These are phyloP conservation scores for Rhynchosporium secalis DNA, from an alignment of 2,329 filamentous ascomycete species.

Conservation along the genomic window DNA sequence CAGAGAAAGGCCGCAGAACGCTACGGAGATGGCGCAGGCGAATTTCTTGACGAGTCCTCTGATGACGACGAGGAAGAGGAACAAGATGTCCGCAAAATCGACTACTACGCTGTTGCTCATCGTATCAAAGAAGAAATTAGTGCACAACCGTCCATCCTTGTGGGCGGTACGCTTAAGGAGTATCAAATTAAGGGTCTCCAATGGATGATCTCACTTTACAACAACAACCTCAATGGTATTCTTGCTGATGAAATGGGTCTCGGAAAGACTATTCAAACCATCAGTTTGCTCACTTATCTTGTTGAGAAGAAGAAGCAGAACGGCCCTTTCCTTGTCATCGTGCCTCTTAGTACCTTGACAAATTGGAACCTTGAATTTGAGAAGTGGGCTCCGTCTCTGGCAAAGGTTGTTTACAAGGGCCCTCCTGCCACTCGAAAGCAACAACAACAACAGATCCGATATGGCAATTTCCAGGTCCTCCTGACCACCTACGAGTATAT, in stretches of 20 bases:
- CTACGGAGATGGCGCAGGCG: constrained; percentile 66
- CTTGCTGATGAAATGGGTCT: constrained; percentile 99
- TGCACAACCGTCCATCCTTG: constrained; percentile 78
- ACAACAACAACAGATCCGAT: constrained; percentile 91
- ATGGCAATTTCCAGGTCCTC: constrained; percentile 92
- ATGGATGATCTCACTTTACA: constrained; percentile 99
- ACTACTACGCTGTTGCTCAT: constrained; percentile 98
- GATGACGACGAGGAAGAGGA: constrained; percentile 69
- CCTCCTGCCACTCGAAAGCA: constrained; percentile 84
- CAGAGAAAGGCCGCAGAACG: constrained; percentile 79
- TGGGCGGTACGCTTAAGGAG: constrained; percentile 91
- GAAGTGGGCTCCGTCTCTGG: constrained; percentile 91
- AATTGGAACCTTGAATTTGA: constrained; percentile 99
- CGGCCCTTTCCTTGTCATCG: constrained; percentile 93
- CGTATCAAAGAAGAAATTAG: constrained; percentile 90
- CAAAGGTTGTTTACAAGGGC: constrained; percentile 93
- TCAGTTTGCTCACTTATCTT: constrained; percentile 94
- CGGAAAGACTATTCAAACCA: constrained; percentile 98
- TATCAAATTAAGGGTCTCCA: constrained; percentile 98
- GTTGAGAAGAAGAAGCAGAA: constrained; percentile 93
- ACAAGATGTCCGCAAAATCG: constrained; percentile 76
- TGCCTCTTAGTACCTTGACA: constrained; percentile 92
- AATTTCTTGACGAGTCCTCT: constrained; percentile 57
- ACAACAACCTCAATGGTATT: constrained; percentile 99
- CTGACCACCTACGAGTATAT: constrained; percentile 99